Evolutionary conservation across 2,329 filamentous ascomycete species (phyloP).

Genomic region (Metarhizium robertsii): DNA sequence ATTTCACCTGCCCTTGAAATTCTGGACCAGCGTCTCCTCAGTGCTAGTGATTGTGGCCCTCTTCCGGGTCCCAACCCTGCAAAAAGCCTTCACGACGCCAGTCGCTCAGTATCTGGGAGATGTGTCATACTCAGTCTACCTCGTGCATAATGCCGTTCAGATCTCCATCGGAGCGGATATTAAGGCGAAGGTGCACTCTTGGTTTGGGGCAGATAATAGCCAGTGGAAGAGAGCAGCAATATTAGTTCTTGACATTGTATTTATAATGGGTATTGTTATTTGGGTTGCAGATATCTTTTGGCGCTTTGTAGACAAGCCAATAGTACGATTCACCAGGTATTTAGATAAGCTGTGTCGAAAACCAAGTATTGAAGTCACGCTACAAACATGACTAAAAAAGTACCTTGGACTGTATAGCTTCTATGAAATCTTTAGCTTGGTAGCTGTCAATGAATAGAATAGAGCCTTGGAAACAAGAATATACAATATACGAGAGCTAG

Average conservation of each 20-base stretch:
- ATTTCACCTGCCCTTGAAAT: neutral
- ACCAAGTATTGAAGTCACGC: no score
- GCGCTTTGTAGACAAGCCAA: neutral
- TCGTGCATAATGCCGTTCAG: neutral
- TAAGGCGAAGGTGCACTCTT: neutral
- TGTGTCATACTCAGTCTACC: neutral
- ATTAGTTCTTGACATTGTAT: neutral
- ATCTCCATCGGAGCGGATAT: neutral
- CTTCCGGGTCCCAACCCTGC: neutral
- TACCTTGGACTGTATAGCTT: no score
- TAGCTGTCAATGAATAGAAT: no score
- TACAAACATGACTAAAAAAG: no score
- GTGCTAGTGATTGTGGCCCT: neutral
- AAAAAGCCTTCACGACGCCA: neutral
- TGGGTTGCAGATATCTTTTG: neutral
- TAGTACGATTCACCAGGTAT: neutral
- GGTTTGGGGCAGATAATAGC: neutral
- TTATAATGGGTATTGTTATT: neutral
- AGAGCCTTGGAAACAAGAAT: no score
- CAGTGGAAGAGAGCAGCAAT: neutral
- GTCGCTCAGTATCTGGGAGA: neutral
- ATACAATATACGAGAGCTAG: no score
- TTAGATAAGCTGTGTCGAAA: neutral
- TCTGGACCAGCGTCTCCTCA: neutral
- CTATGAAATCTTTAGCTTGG: no score